A percentile compares a stretch with the other conserved stretches of the same genome.
phyloP scores from a whole-genome alignment of 495 filamentous ascomycete genomes.

The Penicillium fimorum region DNA sequence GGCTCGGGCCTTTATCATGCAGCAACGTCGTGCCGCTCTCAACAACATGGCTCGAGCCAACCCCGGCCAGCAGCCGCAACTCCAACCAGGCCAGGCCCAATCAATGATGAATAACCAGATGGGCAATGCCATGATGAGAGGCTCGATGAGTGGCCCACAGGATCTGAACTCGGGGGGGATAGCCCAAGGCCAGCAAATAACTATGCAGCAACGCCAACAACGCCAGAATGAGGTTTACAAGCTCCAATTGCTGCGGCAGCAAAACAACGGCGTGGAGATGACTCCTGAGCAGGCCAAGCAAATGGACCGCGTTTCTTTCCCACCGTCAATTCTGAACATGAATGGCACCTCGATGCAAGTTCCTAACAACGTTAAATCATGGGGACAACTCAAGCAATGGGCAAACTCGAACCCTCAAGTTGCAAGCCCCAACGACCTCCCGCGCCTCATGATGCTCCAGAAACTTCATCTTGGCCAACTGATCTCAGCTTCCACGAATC shows the following conservation, averaged over 20 bases:
- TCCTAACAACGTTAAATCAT: conserved; percentile 64
- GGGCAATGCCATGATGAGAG: conserved; percentile 34
- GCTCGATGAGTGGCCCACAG: conserved; percentile 36
- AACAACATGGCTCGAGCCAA: conserved; percentile 31
- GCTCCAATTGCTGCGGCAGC: conserved; percentile 39
- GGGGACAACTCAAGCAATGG: conserved; percentile 70
- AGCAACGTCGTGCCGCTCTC: conserved; percentile 34
- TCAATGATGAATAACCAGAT: conserved; percentile 39
- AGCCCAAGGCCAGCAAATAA: conserved; percentile 36
- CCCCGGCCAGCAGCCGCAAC: conserved; percentile 31
- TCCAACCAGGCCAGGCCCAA: conserved; percentile 39
- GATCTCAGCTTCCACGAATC: conserved; percentile 21
- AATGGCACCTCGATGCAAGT: conserved; percentile 37
- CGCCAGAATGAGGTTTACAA: conserved; percentile 37
- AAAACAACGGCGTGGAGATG: conserved; percentile 44
- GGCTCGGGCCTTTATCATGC: conserved; percentile 34
- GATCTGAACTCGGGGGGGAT: conserved; percentile 33
- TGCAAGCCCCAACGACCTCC: conserved; percentile 38
- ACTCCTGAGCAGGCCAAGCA: conserved; percentile 42
- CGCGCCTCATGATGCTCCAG: conserved; percentile 52
- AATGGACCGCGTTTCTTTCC: conserved; percentile 49
- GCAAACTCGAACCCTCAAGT: conserved; percentile 48
- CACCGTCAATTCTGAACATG: conserved; percentile 38
- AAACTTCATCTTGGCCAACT: conserved; percentile 51
- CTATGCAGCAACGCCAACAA: conserved; percentile 39